Evolutionary conservation across 1,284 basidiomycete genomes (phyloP), one percentile per base, ranked within the genome.

Genomic region (Trichosporon coremiiforme): DNA sequence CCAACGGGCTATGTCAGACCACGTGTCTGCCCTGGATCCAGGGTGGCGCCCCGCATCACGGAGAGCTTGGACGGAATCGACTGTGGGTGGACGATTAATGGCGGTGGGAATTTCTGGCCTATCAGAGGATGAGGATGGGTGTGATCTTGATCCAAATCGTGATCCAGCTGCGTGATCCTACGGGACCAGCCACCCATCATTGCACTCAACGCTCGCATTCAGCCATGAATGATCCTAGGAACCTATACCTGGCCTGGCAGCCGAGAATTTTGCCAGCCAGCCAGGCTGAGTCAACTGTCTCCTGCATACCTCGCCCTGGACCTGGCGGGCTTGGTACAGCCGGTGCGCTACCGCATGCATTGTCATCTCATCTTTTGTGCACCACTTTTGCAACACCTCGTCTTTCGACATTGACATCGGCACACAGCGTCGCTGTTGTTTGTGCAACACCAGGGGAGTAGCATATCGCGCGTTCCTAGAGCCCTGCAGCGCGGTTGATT

Each of bases 401-500:
- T 53, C 45, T n/a, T 8, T 47, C 17, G 45, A 47, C 45, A 20
- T 47, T 47, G 31, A 35, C 29, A 60, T 31, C 29, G n/a, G 57
- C 41, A 45, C 13, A 7, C 41, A 17, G 41, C 41, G 12, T 17
- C 31, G 15, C 15, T 22, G 29, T 31, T 60, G 57, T 60, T 60
- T 60, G 57, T 60, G 29, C 29, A 4, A 33, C 17, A 33, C 13
- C 31, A 33, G 57, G 29, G 57, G 6, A 4, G 31, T 15, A 33
- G 31, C 29, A 33, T 33, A 60, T 60, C 57, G 17, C 17, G 57
- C 57, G 57, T 60, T 60, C 57, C 57, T 60, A 25, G 57, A 33
- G n/a, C 47, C 47, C 47, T 22, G n/a, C 15, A 60, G 57, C 57
- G 57, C 57, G 57, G 57, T 60, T 60, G 57, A 60, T 60, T 60